Percentiles rank a stretch among this genome's conserved stretches.
These are phyloP conservation scores for Tuber microsphaerosporum DNA, from an alignment of 495 filamentous ascomycete species.

Conservation along the genomic window DNA sequence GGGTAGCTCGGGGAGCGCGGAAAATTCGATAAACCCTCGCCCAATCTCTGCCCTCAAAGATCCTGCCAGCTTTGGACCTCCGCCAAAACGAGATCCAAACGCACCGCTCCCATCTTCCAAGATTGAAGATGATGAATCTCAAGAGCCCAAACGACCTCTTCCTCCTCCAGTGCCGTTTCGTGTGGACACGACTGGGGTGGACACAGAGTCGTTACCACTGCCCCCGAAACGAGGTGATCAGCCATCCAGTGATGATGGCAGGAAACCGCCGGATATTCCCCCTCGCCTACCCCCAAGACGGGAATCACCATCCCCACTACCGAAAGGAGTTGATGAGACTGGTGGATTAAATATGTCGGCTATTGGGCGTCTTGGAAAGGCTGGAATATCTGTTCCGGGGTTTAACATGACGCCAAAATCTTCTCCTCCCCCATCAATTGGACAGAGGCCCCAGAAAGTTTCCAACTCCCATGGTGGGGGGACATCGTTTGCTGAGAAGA, in stretches of 20 bases:
- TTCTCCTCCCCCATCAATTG: slow-evolving; percentile 33
- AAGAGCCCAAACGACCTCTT: slow-evolving; percentile 42
- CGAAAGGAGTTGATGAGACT: slow-evolving; percentile 48
- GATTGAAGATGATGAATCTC: slow-evolving; percentile 30
- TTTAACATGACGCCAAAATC: slow-evolving; percentile 63
- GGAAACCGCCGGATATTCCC: slow-evolving; percentile 51
- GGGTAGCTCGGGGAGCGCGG: slow-evolving; percentile 21
- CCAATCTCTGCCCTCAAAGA: slow-evolving; percentile 77
- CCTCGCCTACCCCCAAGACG: slow-evolving; percentile 70
- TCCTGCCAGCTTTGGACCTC: slow-evolving; percentile 74
- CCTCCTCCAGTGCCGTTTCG: slow-evolving; percentile 62
- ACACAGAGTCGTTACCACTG: slow-evolving; percentile 60
- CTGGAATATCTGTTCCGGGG: slow-evolving; percentile 75
- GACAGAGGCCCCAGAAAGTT: slow-evolving; percentile 33
- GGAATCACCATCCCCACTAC: slow-evolving; percentile 51
- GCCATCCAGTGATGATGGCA: slow-evolving; percentile 36
- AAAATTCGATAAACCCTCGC: slow-evolving; percentile 45
- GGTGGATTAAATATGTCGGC: slow-evolving; percentile 20
- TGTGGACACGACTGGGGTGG: slow-evolving; percentile 62
- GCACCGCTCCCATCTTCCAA: slow-evolving; percentile 8
- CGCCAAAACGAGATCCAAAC: slow-evolving; percentile 56
- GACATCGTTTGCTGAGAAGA: slow-evolving; percentile 58
- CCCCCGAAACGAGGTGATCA: slow-evolving; percentile 57
- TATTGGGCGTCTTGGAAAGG: slow-evolving; percentile 55
- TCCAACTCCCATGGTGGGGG: slow-evolving; percentile 45